These are phyloP conservation scores for Trichosporon sp. DNA, from an alignment of 1,284 basidiomycete genomes.

Conservation along the genomic window DNA sequence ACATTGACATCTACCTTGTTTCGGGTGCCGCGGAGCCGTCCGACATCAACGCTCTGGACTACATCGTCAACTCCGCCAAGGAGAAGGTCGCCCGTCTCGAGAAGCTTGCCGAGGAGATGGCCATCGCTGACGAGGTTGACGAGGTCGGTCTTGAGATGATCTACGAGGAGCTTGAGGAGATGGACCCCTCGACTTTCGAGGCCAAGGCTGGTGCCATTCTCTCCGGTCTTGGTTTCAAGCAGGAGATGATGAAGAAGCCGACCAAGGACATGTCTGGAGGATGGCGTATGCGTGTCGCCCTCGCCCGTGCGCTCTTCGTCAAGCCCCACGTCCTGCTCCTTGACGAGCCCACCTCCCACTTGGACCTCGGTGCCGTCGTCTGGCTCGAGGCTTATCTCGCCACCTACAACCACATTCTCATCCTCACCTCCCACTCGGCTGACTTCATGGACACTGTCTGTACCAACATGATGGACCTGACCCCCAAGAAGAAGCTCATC, in stretches of 20 bases:
- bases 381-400: conserved; percentile 98
- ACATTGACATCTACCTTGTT: conserved; percentile 98
- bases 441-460: conserved; percentile 98
- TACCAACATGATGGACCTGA: conserved; percentile 97
- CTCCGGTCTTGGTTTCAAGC: conserved; percentile 90
- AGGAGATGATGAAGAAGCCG: conserved; percentile 89
- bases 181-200: conserved; percentile 94
- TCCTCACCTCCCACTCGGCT: conserved; percentile 79
- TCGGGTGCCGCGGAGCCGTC: conserved; percentile 92
- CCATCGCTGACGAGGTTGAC: conserved; percentile 80
- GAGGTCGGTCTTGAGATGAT: conserved; percentile 78
- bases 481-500: conserved; percentile 56
- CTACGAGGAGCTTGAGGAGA: conserved; percentile 95
- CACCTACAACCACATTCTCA: conserved; percentile 94
- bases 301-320: conserved; percentile 91
- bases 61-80: conserved; percentile 86
- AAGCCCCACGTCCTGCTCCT: conserved; percentile 92
- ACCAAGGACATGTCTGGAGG: conserved; percentile 99
- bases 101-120: conserved; percentile 89
- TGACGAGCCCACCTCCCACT: conserved; percentile 61
- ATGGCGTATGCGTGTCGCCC: conserved; percentile 97
- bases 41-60: conserved; percentile 93
- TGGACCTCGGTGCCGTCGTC: conserved; percentile 95
- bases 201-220: conserved; percentile 92
- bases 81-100: conserved; percentile 95